Base-by-base conservation (phyloP, 129 eudicot genomes). In the Pittosporum tobira region DNA sequence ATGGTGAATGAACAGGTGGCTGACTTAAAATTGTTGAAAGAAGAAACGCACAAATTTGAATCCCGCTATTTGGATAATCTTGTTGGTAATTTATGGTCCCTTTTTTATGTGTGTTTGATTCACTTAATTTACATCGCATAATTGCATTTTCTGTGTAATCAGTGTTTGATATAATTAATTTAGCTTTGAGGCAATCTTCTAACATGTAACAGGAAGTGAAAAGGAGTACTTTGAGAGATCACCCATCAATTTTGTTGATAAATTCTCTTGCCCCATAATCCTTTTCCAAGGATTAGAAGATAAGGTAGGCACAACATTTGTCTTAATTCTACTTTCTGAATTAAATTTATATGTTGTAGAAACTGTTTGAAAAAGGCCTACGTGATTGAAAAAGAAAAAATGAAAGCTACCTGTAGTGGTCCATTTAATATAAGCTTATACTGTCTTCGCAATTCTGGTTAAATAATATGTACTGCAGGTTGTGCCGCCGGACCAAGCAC, bases 201-300 rank as follows among this genome's bases (percentile, higher is more conserved):
- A 22, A 64, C 18, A 38, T 50, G 36, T 60, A 69, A 71, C 84
- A 91, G 99, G 96, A 30, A 73, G 75, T 74, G 99, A 91, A 74
- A 76, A 76, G 1, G 85, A 71, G 20, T 87, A 68, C 75, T 81
- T 77, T 63, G 95, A 83, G 63, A 79, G 99, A 65, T 84, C 99
- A 20, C 99, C 99, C 43, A 87, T 91, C 75, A 91, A 91, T 74
- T 81, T 75, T 63, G 99, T 73, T 66, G 88, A 83, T 67, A 74
- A 77, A 30, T 83, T 91, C 70, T 91, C 99, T 70, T 87, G 99
- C 73, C 99, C 99, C 49, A 81, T 87, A 42, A 81, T 91, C 62
- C 90, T 91, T 18, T 86, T 91, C 63, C 99, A 91, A 74, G 99
- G 99, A 51, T 59, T 91, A 57, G 99, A 91, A 59, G 99, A 91